Conservation (phyloP, 768 basidiomycete genomes). For the Phaeolepiota aurea region DNA sequence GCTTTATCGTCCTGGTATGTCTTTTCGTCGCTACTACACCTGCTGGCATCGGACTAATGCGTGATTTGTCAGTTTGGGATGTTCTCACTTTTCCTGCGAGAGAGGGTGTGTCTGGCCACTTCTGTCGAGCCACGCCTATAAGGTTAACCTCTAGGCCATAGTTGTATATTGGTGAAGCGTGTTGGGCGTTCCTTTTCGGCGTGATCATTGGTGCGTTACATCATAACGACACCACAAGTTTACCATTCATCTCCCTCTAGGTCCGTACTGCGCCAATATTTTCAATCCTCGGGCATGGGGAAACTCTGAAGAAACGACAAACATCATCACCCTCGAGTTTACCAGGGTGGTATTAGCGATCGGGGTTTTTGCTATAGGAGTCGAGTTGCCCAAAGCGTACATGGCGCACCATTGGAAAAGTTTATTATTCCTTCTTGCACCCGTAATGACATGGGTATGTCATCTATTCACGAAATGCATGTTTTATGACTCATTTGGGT, state of each 20-base stretch:
- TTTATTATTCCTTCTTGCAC: slow-evolving; percentile 72
- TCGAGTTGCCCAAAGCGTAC: slow-evolving; percentile 95
- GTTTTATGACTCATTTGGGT: slow-evolving; percentile 5
- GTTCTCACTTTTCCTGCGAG: slow-evolving; percentile 88
- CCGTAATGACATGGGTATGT: slow-evolving; percentile 80
- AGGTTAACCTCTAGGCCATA: slow-evolving; percentile 16
- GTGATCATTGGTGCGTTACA: slow-evolving; percentile 76
- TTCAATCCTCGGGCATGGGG: slow-evolving; percentile 82
- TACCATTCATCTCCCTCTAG: too few species aligned
- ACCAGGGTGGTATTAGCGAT: slow-evolving; percentile 92
- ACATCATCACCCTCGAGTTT: slow-evolving; percentile 83
- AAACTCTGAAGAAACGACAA: slow-evolving; percentile 35
- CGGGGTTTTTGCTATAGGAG: slow-evolving; percentile 96
- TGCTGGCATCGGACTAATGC: too few species aligned
- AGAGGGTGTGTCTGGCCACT: slow-evolving; percentile 44
- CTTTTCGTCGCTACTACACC: too few species aligned
- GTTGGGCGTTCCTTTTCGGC: slow-evolving; percentile 90
- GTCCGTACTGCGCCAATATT: slow-evolving; percentile 75
- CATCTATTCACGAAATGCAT: not conserved
- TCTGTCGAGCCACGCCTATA: slow-evolving; percentile 1
- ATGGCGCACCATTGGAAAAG: slow-evolving; percentile 91
- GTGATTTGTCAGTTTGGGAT: slow-evolving; percentile 96
- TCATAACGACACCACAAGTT: too few species aligned
- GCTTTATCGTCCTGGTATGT: slow-evolving; percentile 73
- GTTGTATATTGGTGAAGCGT: slow-evolving; percentile 94